Conservation (phyloP, 2,329 filamentous ascomycete genomes). For the Triangularia verruculosa region DNA sequence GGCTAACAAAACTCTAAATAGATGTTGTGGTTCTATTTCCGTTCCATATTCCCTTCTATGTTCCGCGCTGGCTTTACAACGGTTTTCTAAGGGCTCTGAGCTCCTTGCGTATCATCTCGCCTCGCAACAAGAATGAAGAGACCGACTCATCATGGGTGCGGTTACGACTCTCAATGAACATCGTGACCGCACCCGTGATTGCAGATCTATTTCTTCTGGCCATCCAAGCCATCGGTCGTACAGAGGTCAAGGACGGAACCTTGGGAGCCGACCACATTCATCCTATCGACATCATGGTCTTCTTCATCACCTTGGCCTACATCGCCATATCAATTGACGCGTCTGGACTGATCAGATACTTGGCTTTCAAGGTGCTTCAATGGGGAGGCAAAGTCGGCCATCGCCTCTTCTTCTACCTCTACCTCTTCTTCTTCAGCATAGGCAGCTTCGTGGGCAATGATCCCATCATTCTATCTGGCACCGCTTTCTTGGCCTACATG, state of each 20-base stretch:
- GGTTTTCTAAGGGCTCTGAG: conserved; percentile 43
- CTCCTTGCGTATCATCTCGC: conserved; percentile 50
- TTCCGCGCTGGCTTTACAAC: conserved; percentile 52
- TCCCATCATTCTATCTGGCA: conserved; percentile 71
- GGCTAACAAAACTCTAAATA: conserved; percentile 32
- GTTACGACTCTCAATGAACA: conserved; percentile 63
- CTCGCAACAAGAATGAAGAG: conserved; percentile 33
- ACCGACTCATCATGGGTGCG: conserved; percentile 44
- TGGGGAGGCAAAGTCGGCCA: conserved; percentile 66
- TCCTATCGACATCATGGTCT: conserved; percentile 70
- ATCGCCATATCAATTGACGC: conserved; percentile 77
- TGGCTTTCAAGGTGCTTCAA: conserved; percentile 68
- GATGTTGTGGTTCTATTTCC: conserved; percentile 69
- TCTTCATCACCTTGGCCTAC: conserved; percentile 71
- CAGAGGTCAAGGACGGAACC: conserved; percentile 67
- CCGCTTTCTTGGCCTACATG: conserved; percentile 74
- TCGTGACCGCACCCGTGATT: conserved; percentile 67
- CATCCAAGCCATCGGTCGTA: conserved; percentile 62
- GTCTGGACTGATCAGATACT: conserved; percentile 66
- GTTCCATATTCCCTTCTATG: conserved; percentile 60
- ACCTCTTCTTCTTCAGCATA: conserved; percentile 66
- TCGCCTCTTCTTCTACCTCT: conserved; percentile 68
- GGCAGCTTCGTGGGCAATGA: conserved; percentile 72
- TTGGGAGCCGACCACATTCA: conserved; percentile 63
- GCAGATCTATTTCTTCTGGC: conserved; percentile 70